A percentile compares a stretch with the other conserved stretches of the same genome.
These are phyloP conservation scores for Sabuloglossum arenarium DNA, from an alignment of 495 filamentous ascomycete species.

Conservation along the genomic window DNA sequence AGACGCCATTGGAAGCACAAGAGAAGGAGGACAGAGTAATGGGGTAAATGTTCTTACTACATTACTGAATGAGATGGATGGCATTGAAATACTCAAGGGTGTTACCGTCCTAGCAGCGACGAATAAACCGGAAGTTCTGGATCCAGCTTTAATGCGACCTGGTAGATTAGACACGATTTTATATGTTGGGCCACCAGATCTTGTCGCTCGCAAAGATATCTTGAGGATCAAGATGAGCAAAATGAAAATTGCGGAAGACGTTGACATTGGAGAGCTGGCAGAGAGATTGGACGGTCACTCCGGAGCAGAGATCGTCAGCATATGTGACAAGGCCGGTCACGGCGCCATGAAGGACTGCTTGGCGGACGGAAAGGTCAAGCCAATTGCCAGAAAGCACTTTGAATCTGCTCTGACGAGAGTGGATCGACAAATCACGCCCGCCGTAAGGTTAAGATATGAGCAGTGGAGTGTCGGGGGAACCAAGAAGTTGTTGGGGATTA, in stretches of 20 bases:
- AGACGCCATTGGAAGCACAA: conserved; percentile 69
- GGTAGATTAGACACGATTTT: conserved; percentile 79
- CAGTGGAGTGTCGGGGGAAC: conserved; percentile 60
- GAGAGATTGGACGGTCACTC: conserved; percentile 57
- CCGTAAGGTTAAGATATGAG: conserved; percentile 45
- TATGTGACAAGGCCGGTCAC: conserved; percentile 50
- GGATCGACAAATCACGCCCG: conserved; percentile 44
- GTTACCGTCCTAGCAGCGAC: conserved; percentile 89
- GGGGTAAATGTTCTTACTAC: conserved; percentile 77
- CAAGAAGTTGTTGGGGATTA: conserved; percentile 3
- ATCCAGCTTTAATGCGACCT: conserved; percentile 70
- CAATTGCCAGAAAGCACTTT: conserved; percentile 41
- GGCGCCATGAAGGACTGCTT: conserved; percentile 35
- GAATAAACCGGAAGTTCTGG: conserved; percentile 73
- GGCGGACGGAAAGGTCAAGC: conserved; percentile 22
- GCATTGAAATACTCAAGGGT: conserved; percentile 64
- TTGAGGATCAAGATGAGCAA: conserved; percentile 40
- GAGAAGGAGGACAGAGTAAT: conserved; percentile 23
- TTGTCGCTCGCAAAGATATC: conserved; percentile 57
- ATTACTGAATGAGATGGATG: conserved; percentile 89
- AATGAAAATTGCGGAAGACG: conserved; percentile 38
- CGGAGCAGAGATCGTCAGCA: conserved; percentile 69
- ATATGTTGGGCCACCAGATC: conserved; percentile 71
- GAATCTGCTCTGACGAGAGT: conserved; percentile 37
- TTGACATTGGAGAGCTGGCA: conserved; percentile 47